Evolutionary conservation across 176 grass and related monocot genomes (phyloP), one percentile per base, ranked within the genome.

Genomic region (Aegilops longissima): DNA sequence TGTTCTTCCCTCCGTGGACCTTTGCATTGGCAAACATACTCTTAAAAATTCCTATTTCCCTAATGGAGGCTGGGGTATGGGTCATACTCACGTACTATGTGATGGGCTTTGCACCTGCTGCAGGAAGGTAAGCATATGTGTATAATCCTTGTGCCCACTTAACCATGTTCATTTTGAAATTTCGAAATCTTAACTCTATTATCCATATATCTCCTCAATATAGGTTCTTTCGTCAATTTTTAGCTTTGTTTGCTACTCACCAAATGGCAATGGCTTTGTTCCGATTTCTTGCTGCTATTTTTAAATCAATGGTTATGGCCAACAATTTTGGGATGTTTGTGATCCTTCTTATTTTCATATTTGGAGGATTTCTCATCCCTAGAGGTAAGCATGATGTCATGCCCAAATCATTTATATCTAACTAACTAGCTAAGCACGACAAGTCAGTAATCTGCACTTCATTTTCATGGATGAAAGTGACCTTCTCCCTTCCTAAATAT

Each of bases 331-430:
- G 95, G 20, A 87, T 86, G 4, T 95, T 89, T 84, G 36, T 84
- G 23, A 20, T 95, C 56, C 89, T 95, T 73, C 18, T 95, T 70
- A 4, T 98, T 78, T 98, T 98, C 14, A 86, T 93, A 30, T 93
- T 98, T 40, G 93, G 93, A 79, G 95, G 95, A 81, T 95, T 95
- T 84, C 40, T 98, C 80, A 85, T 98, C 80, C 58, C 70, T n/a
- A 94, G 76, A 92, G 85, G 95, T 97, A 88, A 74, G 81, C 71
- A 66, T 74, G 39, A 3, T 74, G 2, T 61, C 66, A 25, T 67
- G 20, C 16, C 10, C 70, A 86, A 66, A 67, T 36, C 74, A 70
- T 79, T 44, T 39, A 73, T 54, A 24, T 68, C 9, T 42, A 42
- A 8, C 30, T 42, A 42, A 12, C 30, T 84, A 80, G 17, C 16